Base-by-base conservation (phyloP, 257 asterid species). In the Jaltomata sinuosa region DNA sequence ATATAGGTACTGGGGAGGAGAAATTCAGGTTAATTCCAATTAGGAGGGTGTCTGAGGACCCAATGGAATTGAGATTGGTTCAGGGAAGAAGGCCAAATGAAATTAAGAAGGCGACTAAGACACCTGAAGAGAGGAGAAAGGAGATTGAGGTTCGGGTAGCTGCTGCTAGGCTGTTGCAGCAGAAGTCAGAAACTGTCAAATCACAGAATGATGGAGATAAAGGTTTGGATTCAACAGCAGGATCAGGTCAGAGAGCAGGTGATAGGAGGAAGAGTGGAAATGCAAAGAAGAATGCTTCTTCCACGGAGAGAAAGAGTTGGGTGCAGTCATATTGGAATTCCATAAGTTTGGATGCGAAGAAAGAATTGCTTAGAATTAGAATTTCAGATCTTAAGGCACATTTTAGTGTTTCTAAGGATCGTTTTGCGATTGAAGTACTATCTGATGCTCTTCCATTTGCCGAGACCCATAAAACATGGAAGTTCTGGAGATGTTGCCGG, bases 91-190 rank as follows among this genome's bases (percentile, higher is more conserved):
- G 97, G 87, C 95, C 97, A 2, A 94, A 92, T 83, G 98, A 94
- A 90, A 94, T 93, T 81, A 93, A 93, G 89, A 93, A 93, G 90
- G 97, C 92, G 7, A 87, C 91, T 38, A 94, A 94, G 90, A 94
- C 98, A 1, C 92, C 92, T 18, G 97, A 94, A 85, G 98, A 94
- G 88, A 89, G 93, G 84, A 89, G 98, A 91, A 92, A 93, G 86
- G 97, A 94, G 88, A 92, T 94, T 87, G 98, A 94, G 89, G 97
- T 93, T 79, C 91, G 93, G 79, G 97, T 93, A 57, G 97, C 97
- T 14, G 98, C 98, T 64, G 98, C 97, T 19, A 89, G 96, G 85
- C 89, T 94, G 86, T 87, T 93, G 92, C 95, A 93, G 90, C 94
- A 93, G 87, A 91, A 91, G 84, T 88, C 97, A 0, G 93, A 88